Base-by-base conservation (phyloP, 2,329 filamentous ascomycete species). In the Ophiostoma ulmi region DNA sequence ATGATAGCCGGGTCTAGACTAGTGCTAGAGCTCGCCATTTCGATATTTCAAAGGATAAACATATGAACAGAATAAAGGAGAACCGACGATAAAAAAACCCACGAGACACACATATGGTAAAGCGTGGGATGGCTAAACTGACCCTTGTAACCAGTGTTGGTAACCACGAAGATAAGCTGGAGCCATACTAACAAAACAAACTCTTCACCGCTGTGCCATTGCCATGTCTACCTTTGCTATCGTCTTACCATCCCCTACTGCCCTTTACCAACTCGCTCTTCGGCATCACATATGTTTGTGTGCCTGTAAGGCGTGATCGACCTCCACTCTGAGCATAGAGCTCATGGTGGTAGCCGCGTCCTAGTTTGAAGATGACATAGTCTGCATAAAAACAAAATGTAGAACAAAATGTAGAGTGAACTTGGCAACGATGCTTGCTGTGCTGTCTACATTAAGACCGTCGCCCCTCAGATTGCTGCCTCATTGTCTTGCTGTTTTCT, bases 241-340 rank as follows among this genome's bases (percentile, higher is more conserved):
- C 8, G 1, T 48, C 44, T 48, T n/a, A 48, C 17, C 17, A 48
- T 48, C 5, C 17, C n/a, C 17, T n/a, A 48, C 44, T 48, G n/a
- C 44, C 41, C 41, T 44, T 5, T 17, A 20, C 44, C 7, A n/a
- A 48, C 52, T 31, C 52, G n/a, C 52, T 58, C 48, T 22, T 26
- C 22, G 22, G 26, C 26, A 63, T n/a, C 58, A 44, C 52, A 58
- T 61, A 26, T 39, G 36, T 52, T n/a, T 64, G 5, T 31, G 3
- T 48, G 14, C 44, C 55, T 26, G 48, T 65, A 71, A 71, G 70
- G 67, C 70, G 70, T 71, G 70, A 71, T 71, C 22, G 35, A 31
- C 70, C 35, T 69, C 70, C 70, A 71, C 70, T 69, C 70, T 69
- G 61, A 48, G 55, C 22, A 31, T 31, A 48, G 41, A 8, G 20